Conservation (phyloP, 2,329 filamentous ascomycete species). For the Diaporthe sp. region DNA sequence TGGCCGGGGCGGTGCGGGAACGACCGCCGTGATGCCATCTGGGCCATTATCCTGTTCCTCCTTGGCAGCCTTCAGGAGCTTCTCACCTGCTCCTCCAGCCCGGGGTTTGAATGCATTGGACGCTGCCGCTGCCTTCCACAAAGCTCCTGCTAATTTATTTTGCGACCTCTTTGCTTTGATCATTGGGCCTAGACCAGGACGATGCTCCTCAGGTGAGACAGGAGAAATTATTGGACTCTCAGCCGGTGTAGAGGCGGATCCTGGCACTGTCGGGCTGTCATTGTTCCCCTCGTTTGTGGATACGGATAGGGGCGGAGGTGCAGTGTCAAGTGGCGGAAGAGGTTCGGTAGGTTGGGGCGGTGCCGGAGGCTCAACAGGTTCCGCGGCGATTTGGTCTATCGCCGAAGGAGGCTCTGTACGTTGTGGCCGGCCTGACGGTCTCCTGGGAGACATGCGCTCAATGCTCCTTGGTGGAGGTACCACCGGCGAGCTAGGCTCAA, state of each 20-base stretch:
- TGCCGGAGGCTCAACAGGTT: slow-evolving; percentile 27
- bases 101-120: slow-evolving; percentile 86
- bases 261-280: slow-evolving; percentile 41
- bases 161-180: slow-evolving; percentile 83
- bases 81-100: slow-evolving; percentile 85
- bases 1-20: slow-evolving; percentile 79
- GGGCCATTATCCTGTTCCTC: slow-evolving; percentile 75
- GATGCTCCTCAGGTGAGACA: slow-evolving; percentile 54
- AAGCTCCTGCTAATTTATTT: slow-evolving; percentile 79
- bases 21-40: slow-evolving; percentile 90
- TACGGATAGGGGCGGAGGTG: slow-evolving; percentile 30
- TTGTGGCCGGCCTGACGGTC: slow-evolving; percentile 55
- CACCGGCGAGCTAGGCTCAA: slow-evolving; percentile 38
- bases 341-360: slow-evolving; percentile 41
- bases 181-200: slow-evolving; percentile 92
- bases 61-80: slow-evolving; percentile 68
- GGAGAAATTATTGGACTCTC: slow-evolving; percentile 48
- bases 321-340: slow-evolving; percentile 35
- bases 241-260: slow-evolving; percentile 42
- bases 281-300: slow-evolving; percentile 32
- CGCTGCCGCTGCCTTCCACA: slow-evolving; percentile 85
- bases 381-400: slow-evolving; percentile 51
- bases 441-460: slow-evolving; percentile 61
- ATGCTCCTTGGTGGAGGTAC: slow-evolving; percentile 64
- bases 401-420: slow-evolving; percentile 49